These are phyloP conservation scores for Penicillium expansum DNA, from an alignment of 2,329 filamentous ascomycete genomes.

Conservation along the genomic window DNA sequence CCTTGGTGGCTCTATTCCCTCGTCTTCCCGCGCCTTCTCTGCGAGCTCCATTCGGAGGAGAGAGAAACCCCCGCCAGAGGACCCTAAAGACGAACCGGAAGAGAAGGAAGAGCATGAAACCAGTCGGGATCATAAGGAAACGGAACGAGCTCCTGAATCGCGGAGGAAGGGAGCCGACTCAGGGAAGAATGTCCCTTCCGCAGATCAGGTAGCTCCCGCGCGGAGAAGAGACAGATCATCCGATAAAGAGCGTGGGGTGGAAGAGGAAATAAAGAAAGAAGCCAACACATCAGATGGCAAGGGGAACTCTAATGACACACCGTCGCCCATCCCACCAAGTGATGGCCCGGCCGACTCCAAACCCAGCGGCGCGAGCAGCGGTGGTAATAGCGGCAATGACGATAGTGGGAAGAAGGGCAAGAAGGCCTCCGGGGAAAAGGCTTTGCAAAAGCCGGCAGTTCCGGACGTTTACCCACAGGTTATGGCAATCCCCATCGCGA, in stretches of 20 bases:
- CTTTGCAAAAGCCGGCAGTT: constrained; percentile 80
- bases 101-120: constrained; percentile 28
- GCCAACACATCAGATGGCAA: constrained; percentile 43
- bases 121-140: constrained; percentile 36
- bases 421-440: constrained; percentile 66
- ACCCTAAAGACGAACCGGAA: constrained; percentile 33
- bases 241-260: constrained; percentile 38
- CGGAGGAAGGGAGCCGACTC: constrained; percentile 44
- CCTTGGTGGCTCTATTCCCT: constrained; percentile 25
- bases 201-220: constrained; percentile 28
- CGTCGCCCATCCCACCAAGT: constrained; percentile 42
- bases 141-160: constrained; percentile 46
- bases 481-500: constrained; percentile 92
- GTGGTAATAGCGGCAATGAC: constrained; percentile 53
- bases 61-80: constrained; percentile 53
- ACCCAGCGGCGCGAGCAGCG: constrained; percentile 55
- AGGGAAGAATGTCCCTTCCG: constrained; percentile 26
- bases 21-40: constrained; percentile 43
- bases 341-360: constrained; percentile 41
- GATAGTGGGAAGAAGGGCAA: constrained; percentile 68
- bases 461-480: constrained; percentile 97
- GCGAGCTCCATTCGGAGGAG: constrained; percentile 52
- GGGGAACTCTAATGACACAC: constrained; percentile 49
- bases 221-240: constrained; percentile 43
- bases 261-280: constrained; percentile 44